phyloP scores from a whole-genome alignment of 331 rosid species.

The Saraca asoca region DNA sequence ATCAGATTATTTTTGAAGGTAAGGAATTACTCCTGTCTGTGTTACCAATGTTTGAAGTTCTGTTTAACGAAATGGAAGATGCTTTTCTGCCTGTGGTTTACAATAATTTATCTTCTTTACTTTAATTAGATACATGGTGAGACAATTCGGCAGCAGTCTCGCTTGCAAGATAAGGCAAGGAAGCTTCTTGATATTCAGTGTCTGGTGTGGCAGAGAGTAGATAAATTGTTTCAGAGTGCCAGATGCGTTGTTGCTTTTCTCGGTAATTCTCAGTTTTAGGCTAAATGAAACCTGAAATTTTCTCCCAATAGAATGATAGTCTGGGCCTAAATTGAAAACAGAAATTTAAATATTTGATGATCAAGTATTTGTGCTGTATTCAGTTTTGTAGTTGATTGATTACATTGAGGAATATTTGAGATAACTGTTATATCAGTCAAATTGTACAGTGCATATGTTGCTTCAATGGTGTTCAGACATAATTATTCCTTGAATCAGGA shows the following conservation, averaged over 20 bases:
- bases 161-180: conserved; percentile 74
- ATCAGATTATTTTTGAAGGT: conserved; percentile 87
- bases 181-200: conserved; percentile 75
- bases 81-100: neutral
- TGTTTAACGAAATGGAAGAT: neutral
- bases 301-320: conserved; percentile 5
- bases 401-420: too few relatives aligned
- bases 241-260: conserved; percentile 81
- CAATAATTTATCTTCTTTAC: conserved; percentile 21
- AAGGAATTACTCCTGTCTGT: conserved; percentile 2
- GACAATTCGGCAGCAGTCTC: conserved; percentile 63
- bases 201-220: conserved; percentile 77
- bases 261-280: conserved; percentile 70
- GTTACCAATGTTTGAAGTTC: conserved; percentile 1
- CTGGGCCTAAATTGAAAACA: conserved; percentile 13
- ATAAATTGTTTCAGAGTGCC: conserved; percentile 67
- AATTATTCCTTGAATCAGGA: too few relatives aligned
- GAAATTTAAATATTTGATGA: neutral
- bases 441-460: too few relatives aligned
- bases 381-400: too few relatives aligned
- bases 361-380: too few relatives aligned
- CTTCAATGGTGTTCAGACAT: too few relatives aligned
- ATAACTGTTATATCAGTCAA: too few relatives aligned
- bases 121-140: conserved; percentile 78
- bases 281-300: conserved; percentile 19